A percentile compares a stretch with the other conserved stretches of the same genome.
Evolutionary conservation across 306 rosid genomes (phyloP).

Genomic region (Inga leiocalycina): DNA sequence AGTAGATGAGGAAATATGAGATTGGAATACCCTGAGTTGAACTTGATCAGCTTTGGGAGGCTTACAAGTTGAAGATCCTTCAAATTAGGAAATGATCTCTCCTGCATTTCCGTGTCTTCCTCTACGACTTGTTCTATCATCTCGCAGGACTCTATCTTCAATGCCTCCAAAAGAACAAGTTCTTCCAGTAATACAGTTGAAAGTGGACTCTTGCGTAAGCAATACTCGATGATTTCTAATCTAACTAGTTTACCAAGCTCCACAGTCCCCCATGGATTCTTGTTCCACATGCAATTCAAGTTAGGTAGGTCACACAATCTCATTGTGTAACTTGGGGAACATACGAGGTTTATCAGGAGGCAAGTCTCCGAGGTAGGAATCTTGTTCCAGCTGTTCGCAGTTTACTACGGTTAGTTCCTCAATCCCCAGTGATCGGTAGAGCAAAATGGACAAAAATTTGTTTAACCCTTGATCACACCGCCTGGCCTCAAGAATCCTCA

Average conservation of each 20-base stretch:
- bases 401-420: neutral
- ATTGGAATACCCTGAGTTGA: neutral
- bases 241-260: neutral
- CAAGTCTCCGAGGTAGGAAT: no score
- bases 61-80: no score
- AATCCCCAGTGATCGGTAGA: neutral
- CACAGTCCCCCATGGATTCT: neutral
- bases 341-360: no score
- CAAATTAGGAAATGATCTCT: no score
- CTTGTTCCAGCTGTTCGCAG: neutral
- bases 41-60: neutral
- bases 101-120: no score
- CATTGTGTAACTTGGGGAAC: neutral
- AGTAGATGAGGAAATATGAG: neutral
- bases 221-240: neutral
- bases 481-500: neutral
- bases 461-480: neutral
- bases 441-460: neutral
- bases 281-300: neutral
- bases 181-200: neutral
- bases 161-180: neutral
- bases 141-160: neutral
- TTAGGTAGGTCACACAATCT: no score
- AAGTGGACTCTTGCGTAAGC: neutral
- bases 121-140: no score